Evolutionary conservation across 1,139 yeast genomes (phyloP).

Genomic region (Nakaseomyces glabratus): DNA sequence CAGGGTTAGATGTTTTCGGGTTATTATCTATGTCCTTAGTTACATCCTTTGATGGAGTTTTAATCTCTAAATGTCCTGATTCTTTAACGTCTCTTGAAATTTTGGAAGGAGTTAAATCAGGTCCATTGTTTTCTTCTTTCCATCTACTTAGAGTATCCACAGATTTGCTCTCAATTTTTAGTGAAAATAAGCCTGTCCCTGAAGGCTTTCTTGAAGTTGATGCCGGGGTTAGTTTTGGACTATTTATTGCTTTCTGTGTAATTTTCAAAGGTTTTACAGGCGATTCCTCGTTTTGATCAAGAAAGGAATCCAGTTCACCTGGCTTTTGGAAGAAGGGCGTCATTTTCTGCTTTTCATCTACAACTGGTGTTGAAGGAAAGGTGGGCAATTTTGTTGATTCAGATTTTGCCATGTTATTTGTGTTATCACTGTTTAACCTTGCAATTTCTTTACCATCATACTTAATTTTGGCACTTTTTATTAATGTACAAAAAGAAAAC

Average conservation of each 20-base stretch:
- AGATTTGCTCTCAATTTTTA: conserved; percentile 17
- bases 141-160: neutral
- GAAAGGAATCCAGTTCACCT: conserved; percentile 6
- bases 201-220: conserved; percentile 25
- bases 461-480: conserved; percentile 46
- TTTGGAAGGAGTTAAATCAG: conserved; percentile 1
- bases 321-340: conserved; percentile 4
- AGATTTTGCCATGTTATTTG: neutral
- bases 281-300: conserved; percentile 18
- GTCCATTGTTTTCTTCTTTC: neutral
- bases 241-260: conserved; percentile 26
- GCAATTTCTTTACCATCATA: conserved; percentile 8
- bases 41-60: too few species aligned
- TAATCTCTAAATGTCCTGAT: too few species aligned
- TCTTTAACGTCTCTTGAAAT: too few species aligned
- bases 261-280: conserved; percentile 33
- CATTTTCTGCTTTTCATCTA: conserved; percentile 1
- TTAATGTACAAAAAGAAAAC: conserved; percentile 63
- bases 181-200: conserved; percentile 25
- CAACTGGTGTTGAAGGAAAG: conserved; percentile 9
- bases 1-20: too few species aligned
- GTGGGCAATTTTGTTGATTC: conserved; percentile 8
- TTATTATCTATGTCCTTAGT: too few species aligned
- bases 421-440: neutral
- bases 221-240: conserved; percentile 10